Evolutionary conservation across 331 rosid genomes (phyloP).

Genomic region (Telfairia occidentalis): DNA sequence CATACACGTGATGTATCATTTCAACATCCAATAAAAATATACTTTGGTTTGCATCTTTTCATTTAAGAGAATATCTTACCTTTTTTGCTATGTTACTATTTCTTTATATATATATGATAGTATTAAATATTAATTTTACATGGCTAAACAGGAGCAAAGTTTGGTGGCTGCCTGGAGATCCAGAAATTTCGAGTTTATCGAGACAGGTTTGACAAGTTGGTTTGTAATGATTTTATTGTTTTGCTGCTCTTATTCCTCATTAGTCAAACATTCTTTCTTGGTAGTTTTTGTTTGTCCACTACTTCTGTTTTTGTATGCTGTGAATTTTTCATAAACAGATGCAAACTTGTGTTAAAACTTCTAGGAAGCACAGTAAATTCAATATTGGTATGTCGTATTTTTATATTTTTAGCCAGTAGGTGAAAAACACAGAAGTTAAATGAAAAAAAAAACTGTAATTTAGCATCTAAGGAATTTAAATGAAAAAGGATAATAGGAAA

Average conservation of each 20-base stretch:
- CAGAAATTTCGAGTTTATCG: slow-evolving; percentile 61
- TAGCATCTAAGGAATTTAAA: not conserved
- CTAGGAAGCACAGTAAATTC: not conserved
- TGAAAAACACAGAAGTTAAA: not conserved
- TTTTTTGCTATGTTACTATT: not conserved
- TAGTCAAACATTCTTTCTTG: not conserved
- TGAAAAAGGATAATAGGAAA: not conserved
- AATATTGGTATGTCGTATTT: not conserved
- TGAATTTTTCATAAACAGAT: not conserved
- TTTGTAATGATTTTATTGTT: not conserved
- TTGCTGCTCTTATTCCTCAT: not conserved
- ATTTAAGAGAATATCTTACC: not conserved
- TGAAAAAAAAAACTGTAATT: not conserved
- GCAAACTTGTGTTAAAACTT: not conserved
- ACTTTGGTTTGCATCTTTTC: slow-evolving; percentile 51
- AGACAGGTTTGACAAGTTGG: slow-evolving; percentile 48
- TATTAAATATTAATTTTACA: slow-evolving; percentile 6
- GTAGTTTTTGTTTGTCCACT: not conserved
- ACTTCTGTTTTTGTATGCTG: not conserved
- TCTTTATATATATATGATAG: not conserved
- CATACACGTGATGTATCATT: slow-evolving; percentile 69
- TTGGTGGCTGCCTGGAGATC: slow-evolving; percentile 69
- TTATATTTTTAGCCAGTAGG: not conserved
- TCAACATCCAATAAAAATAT: slow-evolving; percentile 90
- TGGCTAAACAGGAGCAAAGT: slow-evolving; percentile 64